phyloP scores from a whole-genome alignment of 805 yeast species.

The Barnettozyma botsteinii region DNA sequence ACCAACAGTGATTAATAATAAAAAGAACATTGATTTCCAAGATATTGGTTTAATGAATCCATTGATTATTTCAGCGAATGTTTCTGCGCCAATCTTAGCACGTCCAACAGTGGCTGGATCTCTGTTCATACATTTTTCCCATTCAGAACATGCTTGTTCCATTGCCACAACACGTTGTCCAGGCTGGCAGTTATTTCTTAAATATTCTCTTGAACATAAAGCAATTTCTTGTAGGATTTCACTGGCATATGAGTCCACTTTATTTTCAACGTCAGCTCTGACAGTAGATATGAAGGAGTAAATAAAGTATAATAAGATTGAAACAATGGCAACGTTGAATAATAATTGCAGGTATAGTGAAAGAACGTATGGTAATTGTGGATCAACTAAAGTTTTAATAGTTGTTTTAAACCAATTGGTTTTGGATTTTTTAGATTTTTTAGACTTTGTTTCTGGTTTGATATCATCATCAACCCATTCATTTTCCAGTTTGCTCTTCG shows the following conservation, averaged over 20 bases:
- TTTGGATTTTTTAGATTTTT: constrained; percentile 7
- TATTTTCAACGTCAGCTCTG: constrained; percentile 62
- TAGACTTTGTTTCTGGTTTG: constrained; percentile 2
- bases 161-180: constrained; percentile 67
- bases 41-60: constrained; percentile 68
- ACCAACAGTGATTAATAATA: constrained; percentile 43
- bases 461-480: constrained; percentile 22
- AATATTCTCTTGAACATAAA: constrained; percentile 62
- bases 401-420: constrained; percentile 8
- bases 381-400: constrained; percentile 30
- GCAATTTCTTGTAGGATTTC: constrained; percentile 61
- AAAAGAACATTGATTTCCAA: constrained; percentile 56
- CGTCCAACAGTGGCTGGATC: constrained; percentile 65
- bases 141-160: constrained; percentile 59
- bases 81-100: constrained; percentile 71
- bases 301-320: constrained; percentile 46
- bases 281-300: constrained; percentile 50
- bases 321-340: constrained; percentile 49
- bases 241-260: constrained; percentile 55
- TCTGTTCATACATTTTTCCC: constrained; percentile 79
- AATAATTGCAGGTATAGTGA: constrained; percentile 60
- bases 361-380: constrained; percentile 48
- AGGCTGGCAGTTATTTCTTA: constrained; percentile 65
- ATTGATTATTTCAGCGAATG: constrained; percentile 76
- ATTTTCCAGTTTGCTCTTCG: constrained; percentile 2